phyloP scores from a whole-genome alignment of 2,329 filamentous ascomycete species.

The Colletotrichum truncatum region DNA sequence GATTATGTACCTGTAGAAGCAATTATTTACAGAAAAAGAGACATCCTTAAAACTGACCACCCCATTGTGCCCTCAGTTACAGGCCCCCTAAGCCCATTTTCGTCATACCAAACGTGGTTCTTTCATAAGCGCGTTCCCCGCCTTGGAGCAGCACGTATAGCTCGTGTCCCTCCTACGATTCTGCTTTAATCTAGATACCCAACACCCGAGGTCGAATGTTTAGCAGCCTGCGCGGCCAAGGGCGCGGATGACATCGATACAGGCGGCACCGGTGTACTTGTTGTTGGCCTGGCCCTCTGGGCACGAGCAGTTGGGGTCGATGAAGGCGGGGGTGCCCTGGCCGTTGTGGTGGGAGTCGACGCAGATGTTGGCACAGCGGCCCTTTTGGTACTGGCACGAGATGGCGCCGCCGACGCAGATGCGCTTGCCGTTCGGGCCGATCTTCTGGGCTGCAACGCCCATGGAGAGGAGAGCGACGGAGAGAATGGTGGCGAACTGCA shows the following conservation, averaged over 20 bases:
- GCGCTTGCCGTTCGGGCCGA: constrained; percentile 6
- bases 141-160: no score
- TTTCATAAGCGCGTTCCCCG: no score
- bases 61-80: no score
- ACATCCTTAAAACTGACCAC: no score
- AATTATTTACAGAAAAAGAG: no score
- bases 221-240: not conserved
- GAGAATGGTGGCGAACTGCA: not conserved
- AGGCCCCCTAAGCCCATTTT: no score
- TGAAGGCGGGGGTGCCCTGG: not conserved
- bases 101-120: no score
- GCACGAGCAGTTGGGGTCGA: constrained; percentile 18
- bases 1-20: no score
- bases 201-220: no score
- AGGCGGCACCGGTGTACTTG: constrained; percentile 13
- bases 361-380: constrained; percentile 20
- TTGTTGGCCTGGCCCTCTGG: constrained; percentile 15
- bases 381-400: constrained; percentile 17
- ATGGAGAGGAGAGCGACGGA: not conserved
- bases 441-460: constrained; percentile 2
- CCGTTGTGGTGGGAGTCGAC: not conserved
- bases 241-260: constrained; percentile 7
- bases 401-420: constrained; percentile 16
- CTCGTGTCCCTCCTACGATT: no score
- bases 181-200: no score